These are phyloP conservation scores for Perkinsus chesapeaki DNA, from an alignment of 169 alveolate genomes.

Conservation along the genomic window DNA sequence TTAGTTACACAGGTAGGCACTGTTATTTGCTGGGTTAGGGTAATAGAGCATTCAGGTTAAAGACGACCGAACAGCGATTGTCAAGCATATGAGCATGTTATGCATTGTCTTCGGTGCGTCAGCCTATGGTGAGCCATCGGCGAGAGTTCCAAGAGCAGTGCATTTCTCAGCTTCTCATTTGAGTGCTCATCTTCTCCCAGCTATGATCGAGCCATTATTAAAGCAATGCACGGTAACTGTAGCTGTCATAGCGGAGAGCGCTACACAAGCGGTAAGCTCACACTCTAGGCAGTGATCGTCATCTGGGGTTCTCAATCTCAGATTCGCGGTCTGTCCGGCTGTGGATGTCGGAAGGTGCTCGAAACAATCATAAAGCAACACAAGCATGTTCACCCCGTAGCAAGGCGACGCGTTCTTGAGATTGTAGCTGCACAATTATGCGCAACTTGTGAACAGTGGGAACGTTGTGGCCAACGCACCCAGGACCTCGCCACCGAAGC, in stretches of 20 bases:
- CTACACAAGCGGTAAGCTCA: neutral
- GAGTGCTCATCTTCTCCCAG: neutral
- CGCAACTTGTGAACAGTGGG: neutral
- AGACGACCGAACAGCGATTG: neutral
- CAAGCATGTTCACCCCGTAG: neutral
- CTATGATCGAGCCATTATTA: neutral
- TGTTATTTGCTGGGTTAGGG: neutral
- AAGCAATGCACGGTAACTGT: neutral
- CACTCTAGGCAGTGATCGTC: no score
- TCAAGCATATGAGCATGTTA: neutral
- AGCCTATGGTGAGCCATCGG: neutral
- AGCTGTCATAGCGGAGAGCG: neutral
- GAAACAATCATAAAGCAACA: neutral
- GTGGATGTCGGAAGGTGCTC: neutral
- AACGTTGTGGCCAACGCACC: neutral
- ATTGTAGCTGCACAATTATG: neutral
- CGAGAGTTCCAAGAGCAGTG: neutral
- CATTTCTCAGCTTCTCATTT: neutral
- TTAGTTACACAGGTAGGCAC: neutral
- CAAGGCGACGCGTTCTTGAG: neutral
- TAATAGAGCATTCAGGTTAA: neutral
- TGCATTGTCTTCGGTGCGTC: neutral
- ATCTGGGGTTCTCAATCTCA: neutral
- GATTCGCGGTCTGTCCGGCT: neutral
- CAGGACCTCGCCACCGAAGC: neutral